Base-by-base conservation (phyloP, 495 filamentous ascomycete genomes). In the Daldinia grandis region DNA sequence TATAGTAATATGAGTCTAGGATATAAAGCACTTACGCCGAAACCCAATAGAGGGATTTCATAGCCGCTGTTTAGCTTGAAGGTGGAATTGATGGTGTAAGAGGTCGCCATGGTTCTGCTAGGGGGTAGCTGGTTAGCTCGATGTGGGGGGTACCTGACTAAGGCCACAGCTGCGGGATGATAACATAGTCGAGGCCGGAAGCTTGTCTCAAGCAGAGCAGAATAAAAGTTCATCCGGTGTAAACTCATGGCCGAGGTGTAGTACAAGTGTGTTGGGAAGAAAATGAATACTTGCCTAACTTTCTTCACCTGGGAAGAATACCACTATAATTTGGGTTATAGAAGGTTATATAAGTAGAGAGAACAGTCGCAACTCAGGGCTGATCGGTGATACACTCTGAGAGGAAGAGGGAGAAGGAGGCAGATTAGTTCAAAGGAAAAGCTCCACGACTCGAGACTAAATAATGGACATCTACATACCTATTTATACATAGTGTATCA, bases 11-110 rank as follows among this genome's bases (percentile, higher is more conserved):
- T 42, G 31, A n/a, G 50, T 44, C 6, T n/a, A 25, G 37, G 28
- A 8, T 30, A 28, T 31, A 9, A 58, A 10, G n/a, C 72, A 82
- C 88, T 75, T 84, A 91, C 90, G 55, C 91, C 92, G 72, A 88
- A 93, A 2, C 92, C 92, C 38, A 95, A 72, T 9, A 85, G 78
- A 0, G 93, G 93, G 38, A 96, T 93, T 62, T 93, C 87, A 76
- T 89, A 89, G 59, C 93, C 92, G 50, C 92, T 93, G 67, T 87
- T 87, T 79, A 95, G 81, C 74, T 87, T 89, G 69, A 89, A 81
- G 38, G 84, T 90, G 14, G 89, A 88, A 68, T 89, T 84, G 74
- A 94, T 84, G 25, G 78, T 84, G 35, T 90, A 80, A 47, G 42
- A 47, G 9, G 80, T 71, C 4, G 90, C 79, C 89, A 92, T 91